Evolutionary conservation across 169 alveolate genomes (phyloP), one percentile per base, ranked within the genome.

Genomic region (Eimeria zaria): DNA sequence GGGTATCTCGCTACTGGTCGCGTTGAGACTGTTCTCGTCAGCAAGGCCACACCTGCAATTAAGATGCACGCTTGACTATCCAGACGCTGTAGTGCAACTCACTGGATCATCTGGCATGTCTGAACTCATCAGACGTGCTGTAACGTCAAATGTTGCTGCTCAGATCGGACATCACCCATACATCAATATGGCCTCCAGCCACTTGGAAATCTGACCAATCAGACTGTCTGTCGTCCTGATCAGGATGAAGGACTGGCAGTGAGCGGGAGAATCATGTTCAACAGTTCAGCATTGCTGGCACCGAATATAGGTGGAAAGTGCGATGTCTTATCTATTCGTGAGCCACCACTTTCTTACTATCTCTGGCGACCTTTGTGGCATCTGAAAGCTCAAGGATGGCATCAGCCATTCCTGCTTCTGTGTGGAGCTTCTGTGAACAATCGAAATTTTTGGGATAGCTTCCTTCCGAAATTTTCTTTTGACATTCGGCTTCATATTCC

Each of bases 361-460:
- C 94, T 60, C 94, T 62, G 1, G 94, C 94, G 24, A 41, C 62
- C 55, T 39, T 60, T 64, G 53, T 60, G 67, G 94, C 60, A 44
- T 87, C 94, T 36, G 94, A 87, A 48, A 87, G 94, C 67, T 87
- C 94, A 74, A 87, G 94, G 30, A 87, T 87, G 48, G 83, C 94
- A 46, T 87, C 94, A 18, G 94, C 94, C 94, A 87, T 87, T 16
- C 94, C 94, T n/a, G 94, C 94, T 24, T 87, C 94, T 33, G 94
- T 87, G 81, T 87, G 94, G n/a, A 87, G 94, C 53, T 83, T 64
- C 80, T 62, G 83, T 30, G 83, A 87, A 41, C 94, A 87, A 41
- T 87, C 94, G 46, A 87, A 87, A 64, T 87, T 87, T 27, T 60
- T 39, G 30, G 94, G 94, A 36, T 87, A 87, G 81, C 94, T 87